Evolutionary conservation across 306 rosid species (phyloP), one percentile per base, ranked within the genome.

Genomic region (Prunus davidiana): DNA sequence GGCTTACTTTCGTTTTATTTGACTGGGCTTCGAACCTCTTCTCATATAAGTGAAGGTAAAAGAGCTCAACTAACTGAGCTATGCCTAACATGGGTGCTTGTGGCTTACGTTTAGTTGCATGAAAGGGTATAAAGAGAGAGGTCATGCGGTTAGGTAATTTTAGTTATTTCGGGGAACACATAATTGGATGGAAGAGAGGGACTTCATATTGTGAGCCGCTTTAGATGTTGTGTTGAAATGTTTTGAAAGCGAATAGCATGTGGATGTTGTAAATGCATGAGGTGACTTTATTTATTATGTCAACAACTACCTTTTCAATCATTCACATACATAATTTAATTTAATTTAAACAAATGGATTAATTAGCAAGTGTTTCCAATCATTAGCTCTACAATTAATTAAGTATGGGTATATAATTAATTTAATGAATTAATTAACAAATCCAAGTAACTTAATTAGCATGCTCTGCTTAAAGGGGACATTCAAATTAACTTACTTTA

Each of bases 231-330:
- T 58, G 30, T 55, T 67, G 50, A 16, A 54, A 34, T 75, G 76
- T 19, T 67, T 77, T 64, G 96, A 80, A 64, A 79, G 82, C 32
- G 86, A 89, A 76, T 69, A 82, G 85, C 93, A 91, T 81, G 91
- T 91, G 95, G 88, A 68, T 73, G 95, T 63, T 77, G 85, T 84
- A 76, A 89, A 84, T 88, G 84, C 69, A 50, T 49, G 15, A 64
- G 82, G 86, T 88, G 92, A 81, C 87, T 88, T 75, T 70, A 60
- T 67, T 28, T 61, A 19, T 75, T 73, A 61, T 55, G 56, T 74
- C 80, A 2, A 2, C 11, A 8, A 8, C n/a, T 13, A 73, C 71
- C 66, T 70, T 81, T 81, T 30, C 75, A 11, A 24, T 34, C 28
- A 32, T 67, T 18, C 45, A 11, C 16, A 6, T 47, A 27, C 43